Evolutionary conservation across 768 basidiomycete genomes (phyloP).

Genomic region (Coprinopsis marcescibilis): DNA sequence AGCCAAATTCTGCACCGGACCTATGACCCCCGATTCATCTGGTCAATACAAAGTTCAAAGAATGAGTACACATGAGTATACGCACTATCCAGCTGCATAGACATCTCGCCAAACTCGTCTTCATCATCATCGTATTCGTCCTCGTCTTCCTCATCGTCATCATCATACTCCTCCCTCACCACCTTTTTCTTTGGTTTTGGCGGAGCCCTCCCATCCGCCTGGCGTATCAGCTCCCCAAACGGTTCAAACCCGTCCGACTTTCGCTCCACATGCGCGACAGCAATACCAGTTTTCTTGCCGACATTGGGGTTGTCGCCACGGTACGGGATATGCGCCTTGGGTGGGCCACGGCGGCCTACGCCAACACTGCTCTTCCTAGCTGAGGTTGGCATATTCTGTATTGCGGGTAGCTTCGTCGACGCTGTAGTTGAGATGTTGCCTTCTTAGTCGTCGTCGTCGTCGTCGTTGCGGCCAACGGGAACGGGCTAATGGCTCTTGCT

Average conservation of each 20-base stretch:
- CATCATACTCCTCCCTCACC: constrained; percentile 37
- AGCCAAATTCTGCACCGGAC: constrained; percentile 36
- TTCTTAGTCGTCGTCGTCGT: too few relatives aligned
- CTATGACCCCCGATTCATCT: constrained; percentile 17
- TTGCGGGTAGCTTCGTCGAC: neutral
- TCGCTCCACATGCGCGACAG: constrained; percentile 60
- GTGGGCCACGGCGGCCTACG: constrained; percentile 46
- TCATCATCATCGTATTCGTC: constrained; percentile 28
- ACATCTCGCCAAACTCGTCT: constrained; percentile 62
- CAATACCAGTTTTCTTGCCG: constrained; percentile 76
- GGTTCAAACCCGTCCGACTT: constrained; percentile 81
- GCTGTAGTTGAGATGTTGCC: neutral
- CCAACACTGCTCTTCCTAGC: constrained; percentile 43
- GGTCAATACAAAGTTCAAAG: neutral
- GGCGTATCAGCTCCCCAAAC: constrained; percentile 67
- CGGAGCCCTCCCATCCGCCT: constrained; percentile 62
- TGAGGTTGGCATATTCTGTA: constrained; percentile 33
- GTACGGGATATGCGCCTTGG: constrained; percentile 69
- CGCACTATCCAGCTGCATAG: constrained; percentile 76
- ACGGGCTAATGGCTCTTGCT: too few relatives aligned
- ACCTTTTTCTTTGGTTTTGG: constrained; percentile 48
- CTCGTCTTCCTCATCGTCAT: constrained; percentile 34
- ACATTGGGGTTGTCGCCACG: constrained; percentile 71
- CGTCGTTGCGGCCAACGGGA: too few relatives aligned
- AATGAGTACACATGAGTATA: constrained; percentile 9